Conservation (phyloP, 257 asterid genomes). For the Salvia hispanica region DNA sequence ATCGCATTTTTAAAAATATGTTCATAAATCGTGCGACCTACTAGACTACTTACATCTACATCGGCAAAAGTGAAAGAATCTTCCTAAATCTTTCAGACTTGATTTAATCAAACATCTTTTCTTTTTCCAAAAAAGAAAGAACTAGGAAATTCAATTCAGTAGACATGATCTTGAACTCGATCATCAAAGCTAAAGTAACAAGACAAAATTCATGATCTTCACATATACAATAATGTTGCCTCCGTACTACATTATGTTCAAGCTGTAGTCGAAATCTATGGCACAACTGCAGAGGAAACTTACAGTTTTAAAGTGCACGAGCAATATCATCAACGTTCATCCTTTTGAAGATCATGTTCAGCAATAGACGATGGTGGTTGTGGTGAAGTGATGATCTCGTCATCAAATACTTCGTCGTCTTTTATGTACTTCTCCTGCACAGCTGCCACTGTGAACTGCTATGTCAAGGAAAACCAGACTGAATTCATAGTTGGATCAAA, state of each 20-base stretch:
- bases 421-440: constrained; percentile 98
- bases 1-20: neutral
- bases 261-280: neutral
- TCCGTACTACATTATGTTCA: neutral
- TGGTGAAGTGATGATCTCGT: constrained; percentile 1
- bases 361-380: neutral
- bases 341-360: neutral
- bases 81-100: no score
- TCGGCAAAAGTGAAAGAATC: no score
- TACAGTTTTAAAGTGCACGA: neutral
- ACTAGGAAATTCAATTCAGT: no score
- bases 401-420: constrained; percentile 56
- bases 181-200: neutral
- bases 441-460: constrained; percentile 76
- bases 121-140: no score
- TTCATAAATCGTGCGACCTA: neutral
- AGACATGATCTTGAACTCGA: no score
- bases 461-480: constrained; percentile 54
- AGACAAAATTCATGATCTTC: neutral
- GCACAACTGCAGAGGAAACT: neutral
- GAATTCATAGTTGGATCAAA: constrained; percentile 1
- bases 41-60: neutral
- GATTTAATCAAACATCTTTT: no score
- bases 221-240: neutral
- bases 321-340: neutral